Percentiles rank a stretch among this genome's conserved stretches.
Evolutionary conservation across 1,284 basidiomycete genomes (phyloP).

Genomic region (Termitomyces sp.): DNA sequence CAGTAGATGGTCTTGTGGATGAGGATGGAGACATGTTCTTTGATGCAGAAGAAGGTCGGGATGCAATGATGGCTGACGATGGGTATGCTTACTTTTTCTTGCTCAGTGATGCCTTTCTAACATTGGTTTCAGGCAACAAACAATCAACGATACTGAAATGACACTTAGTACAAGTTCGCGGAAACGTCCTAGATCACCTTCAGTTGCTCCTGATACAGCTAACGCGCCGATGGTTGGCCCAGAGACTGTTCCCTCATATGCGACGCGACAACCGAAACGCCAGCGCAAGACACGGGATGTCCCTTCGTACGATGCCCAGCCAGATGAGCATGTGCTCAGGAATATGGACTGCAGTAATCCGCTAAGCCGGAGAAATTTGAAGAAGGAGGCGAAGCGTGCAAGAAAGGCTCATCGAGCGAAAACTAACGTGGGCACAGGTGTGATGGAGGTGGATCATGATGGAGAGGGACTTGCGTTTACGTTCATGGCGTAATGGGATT

Average conservation of each 20-base stretch:
- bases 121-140: slow-evolving; percentile 19
- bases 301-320: slow-evolving; percentile 43
- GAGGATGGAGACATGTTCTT: slow-evolving; percentile 32
- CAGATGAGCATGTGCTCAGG: slow-evolving; percentile 34
- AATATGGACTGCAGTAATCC: slow-evolving; percentile 51
- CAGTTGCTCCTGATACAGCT: slow-evolving; percentile 19
- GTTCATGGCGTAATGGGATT: slow-evolving; percentile 34
- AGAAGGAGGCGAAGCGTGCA: slow-evolving; percentile 55
- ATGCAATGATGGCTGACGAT: slow-evolving; percentile 44
- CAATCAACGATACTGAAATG: slow-evolving; percentile 43
- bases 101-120: background rate
- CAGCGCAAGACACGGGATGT: slow-evolving; percentile 47
- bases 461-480: slow-evolving; percentile 40
- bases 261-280: slow-evolving; percentile 51
- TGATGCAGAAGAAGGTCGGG: slow-evolving; percentile 27
- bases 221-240: slow-evolving; percentile 14
- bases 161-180: slow-evolving; percentile 26
- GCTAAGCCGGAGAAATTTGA: slow-evolving; percentile 49
- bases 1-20: slow-evolving; percentile 34
- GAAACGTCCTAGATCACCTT: slow-evolving; percentile 41
- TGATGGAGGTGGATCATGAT: slow-evolving; percentile 44
- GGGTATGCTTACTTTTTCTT: slow-evolving; percentile 29
- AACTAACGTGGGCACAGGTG: slow-evolving; percentile 15
- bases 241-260: slow-evolving; percentile 17
- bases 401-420: slow-evolving; percentile 37